Evolutionary conservation across 805 yeast genomes (phyloP), one percentile per base, ranked within the genome.

Genomic region (Wickerhamomyces sydowiorum): DNA sequence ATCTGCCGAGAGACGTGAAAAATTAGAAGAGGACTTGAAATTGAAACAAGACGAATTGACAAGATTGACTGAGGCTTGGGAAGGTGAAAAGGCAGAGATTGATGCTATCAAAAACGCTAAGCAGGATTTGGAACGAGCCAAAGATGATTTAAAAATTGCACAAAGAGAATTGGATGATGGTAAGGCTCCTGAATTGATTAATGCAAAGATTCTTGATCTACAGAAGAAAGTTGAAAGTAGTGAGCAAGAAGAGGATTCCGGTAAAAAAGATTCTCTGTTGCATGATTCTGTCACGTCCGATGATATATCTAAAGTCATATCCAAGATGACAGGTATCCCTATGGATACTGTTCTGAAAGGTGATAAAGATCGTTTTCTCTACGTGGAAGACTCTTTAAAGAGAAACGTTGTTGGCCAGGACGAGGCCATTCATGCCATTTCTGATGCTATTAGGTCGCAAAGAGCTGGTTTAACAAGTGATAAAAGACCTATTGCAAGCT

Each of bases 401-500:
- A 74, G 75, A 47, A 80, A 87, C 47, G 97, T 91, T 22, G 80
- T 91, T 48, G 98, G 99, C 7, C 99, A 91, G 64, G 96, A 91
- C 57, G 96, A 88, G 56, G 98, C 98, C 0, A 88, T 93, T 34
- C 74, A 76, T 44, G 85, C 96, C 0, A 83, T 91, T 38, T 75
- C 96, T 0, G 96, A 90, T 62, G 96, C 98, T 1, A 98, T 91
- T 14, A 82, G 97, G 62, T 71, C 93, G 45, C 99, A 93, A 61
- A 77, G 99, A 57, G 99, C 99, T 0, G 99, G 99, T 1, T 75
- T 91, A 45, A 91, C 98, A 9, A 85, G 86, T 61, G 96, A 89
- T 49, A 86, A 86, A 63, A 76, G 97, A 47, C 99, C 99, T 7
- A 90, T 91, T 54, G 98, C 97, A 1, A 85, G 96, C 42, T 93